Evolutionary conservation across 495 filamentous ascomycete genomes (phyloP).

Genomic region (Jackrogersella minutella): DNA sequence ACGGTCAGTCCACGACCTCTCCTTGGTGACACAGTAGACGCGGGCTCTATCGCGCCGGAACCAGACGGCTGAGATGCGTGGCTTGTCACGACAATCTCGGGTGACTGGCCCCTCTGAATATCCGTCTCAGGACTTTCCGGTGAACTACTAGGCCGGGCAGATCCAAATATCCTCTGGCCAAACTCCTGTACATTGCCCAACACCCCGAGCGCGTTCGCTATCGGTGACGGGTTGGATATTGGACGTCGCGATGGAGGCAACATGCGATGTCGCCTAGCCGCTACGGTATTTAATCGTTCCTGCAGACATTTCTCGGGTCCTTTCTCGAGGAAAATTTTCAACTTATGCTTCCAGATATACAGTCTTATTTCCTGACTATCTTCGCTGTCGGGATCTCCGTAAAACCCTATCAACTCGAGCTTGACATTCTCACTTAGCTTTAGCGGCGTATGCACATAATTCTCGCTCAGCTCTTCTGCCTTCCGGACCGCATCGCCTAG

Average conservation of each 20-base stretch:
- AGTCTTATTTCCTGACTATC: conserved; percentile 57
- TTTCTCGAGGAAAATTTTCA: conserved; percentile 58
- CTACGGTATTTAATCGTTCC: conserved; percentile 51
- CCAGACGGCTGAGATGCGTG: conserved; percentile 41
- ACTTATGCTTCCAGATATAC: conserved; percentile 60
- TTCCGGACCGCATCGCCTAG: conserved; percentile 54
- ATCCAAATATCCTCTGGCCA: conserved; percentile 33
- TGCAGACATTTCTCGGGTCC: conserved; percentile 54
- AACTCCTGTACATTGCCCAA: conserved; percentile 35
- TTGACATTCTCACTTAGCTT: conserved; percentile 60
- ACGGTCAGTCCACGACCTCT: conserved; percentile 41
- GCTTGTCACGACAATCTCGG: conserved; percentile 50
- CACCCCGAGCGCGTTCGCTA: conserved; percentile 28
- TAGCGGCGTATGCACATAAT: conserved; percentile 53
- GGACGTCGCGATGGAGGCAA: conserved; percentile 14
- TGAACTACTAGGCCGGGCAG: conserved; percentile 21
- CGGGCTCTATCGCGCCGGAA: conserved; percentile 30
- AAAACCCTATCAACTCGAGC: conserved; percentile 69
- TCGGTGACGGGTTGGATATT: conserved; percentile 21
- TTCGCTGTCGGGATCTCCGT: conserved; percentile 60
- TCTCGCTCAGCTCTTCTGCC: conserved; percentile 52
- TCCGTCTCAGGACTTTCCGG: conserved; percentile 5
- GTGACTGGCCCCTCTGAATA: conserved; percentile 30
- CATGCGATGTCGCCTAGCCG: conserved; percentile 17
- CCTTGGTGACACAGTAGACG: conserved; percentile 11